These are phyloP conservation scores for Bruguiera sexangula DNA, from an alignment of 345 rosid genomes.

Conservation along the genomic window DNA sequence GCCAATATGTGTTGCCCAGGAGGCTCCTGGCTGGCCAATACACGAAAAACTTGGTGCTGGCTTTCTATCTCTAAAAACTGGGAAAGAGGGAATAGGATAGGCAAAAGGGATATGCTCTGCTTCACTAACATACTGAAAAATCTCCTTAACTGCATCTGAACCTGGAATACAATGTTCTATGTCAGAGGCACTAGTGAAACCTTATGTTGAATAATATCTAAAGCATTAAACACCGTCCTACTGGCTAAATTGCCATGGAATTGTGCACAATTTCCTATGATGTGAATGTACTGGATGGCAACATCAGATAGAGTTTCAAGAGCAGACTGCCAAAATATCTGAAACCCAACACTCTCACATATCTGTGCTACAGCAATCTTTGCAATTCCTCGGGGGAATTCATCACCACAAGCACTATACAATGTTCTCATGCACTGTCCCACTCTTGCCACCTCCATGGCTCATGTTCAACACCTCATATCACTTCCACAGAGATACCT, in stretches of 20 bases:
- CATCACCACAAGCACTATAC: constrained; percentile 28
- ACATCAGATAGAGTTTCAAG: constrained; percentile 60
- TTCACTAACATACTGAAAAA: constrained; percentile 51
- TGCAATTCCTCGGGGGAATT: constrained; percentile 47
- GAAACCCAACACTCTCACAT: constrained; percentile 70
- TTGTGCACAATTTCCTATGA: constrained; percentile 55
- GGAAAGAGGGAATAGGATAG: constrained; percentile 55
- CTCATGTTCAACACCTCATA: constrained; percentile 76
- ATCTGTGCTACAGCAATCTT: constrained; percentile 70
- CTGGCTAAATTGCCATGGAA: constrained; percentile 58
- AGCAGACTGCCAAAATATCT: constrained; percentile 68
- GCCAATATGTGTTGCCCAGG: constrained; percentile 62
- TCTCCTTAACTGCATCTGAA: constrained; percentile 59
- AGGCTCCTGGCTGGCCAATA: constrained; percentile 51
- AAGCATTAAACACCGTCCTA: constrained; percentile 52
- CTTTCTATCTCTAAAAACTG: constrained; percentile 46
- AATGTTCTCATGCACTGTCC: constrained; percentile 33
- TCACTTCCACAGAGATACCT: constrained; percentile 38
- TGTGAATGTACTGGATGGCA: constrained; percentile 44
- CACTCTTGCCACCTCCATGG: constrained; percentile 69
- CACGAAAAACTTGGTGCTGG: constrained; percentile 42
- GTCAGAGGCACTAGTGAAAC: constrained; percentile 59
- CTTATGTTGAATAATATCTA: constrained; percentile 57
- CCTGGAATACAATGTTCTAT: constrained; percentile 52
- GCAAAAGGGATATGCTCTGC: constrained; percentile 58